Conservation (phyloP, 345 rosid species). For the Eucalyptus decipiens region DNA sequence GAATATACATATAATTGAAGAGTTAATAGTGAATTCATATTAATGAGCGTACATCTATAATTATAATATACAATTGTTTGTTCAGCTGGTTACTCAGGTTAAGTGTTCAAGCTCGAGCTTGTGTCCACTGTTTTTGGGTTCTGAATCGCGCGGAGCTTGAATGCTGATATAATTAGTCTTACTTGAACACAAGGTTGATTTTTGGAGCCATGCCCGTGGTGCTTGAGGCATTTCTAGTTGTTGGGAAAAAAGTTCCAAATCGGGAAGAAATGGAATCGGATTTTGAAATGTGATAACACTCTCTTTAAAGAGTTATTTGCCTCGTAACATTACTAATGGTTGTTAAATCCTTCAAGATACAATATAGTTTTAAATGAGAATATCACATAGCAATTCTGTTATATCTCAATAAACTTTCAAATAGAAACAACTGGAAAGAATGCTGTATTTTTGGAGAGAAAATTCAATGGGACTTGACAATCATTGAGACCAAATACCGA, state of each 20-base stretch:
- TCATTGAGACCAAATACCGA: no score
- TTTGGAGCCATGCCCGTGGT: neutral
- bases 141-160: neutral
- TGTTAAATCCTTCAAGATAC: no score
- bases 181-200: neutral
- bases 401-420: no score
- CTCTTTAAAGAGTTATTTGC: no score
- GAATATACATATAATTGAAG: neutral
- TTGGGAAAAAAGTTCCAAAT: no score
- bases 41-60: neutral
- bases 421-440: no score
- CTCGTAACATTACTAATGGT: no score
- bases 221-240: neutral
- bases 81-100: neutral
- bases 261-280: no score
- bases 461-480: no score
- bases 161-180: neutral
- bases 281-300: no score
- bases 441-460: no score
- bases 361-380: no score
- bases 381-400: rapidly evolving
- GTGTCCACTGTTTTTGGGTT: neutral
- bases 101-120: neutral
- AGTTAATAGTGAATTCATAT: neutral
- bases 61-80: neutral